Conservation (phyloP, 495 filamentous ascomycete genomes). For the Chaetomium tenue region DNA sequence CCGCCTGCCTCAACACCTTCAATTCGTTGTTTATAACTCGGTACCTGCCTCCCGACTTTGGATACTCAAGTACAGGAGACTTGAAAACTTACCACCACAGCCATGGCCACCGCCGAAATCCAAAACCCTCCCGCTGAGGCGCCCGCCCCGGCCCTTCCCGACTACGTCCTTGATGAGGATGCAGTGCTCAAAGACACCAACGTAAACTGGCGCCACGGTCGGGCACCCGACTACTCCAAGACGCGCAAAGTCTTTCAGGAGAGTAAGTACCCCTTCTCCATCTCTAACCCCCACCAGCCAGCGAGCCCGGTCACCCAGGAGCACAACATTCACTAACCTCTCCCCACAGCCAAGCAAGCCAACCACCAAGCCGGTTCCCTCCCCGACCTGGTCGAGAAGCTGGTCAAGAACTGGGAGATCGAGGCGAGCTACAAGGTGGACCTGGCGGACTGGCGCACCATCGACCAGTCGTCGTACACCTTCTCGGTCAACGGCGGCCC, state of each 20-base stretch:
- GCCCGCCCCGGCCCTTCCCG: conserved; percentile 38
- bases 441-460: conserved; percentile 62
- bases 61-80: background rate
- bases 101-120: conserved; percentile 3
- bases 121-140: background rate
- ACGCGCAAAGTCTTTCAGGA: conserved; percentile 52
- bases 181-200: conserved; percentile 55
- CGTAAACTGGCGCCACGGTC: conserved; percentile 58
- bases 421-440: conserved; percentile 64
- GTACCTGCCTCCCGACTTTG: background rate
- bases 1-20: background rate
- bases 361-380: conserved; percentile 56
- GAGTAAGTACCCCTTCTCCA: conserved; percentile 43
- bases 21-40: background rate
- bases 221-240: conserved; percentile 59
- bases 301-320: too few relatives aligned
- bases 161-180: conserved; percentile 60
- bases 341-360: conserved; percentile 51
- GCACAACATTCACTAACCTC: background rate
- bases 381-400: conserved; percentile 60
- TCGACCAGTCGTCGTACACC: conserved; percentile 54
- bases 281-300: too few relatives aligned
- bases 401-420: conserved; percentile 72
- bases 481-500: conserved; percentile 62
- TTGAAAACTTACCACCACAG: background rate